Base-by-base conservation (phyloP, 768 basidiomycete genomes). In the Boletus barrowsii region DNA sequence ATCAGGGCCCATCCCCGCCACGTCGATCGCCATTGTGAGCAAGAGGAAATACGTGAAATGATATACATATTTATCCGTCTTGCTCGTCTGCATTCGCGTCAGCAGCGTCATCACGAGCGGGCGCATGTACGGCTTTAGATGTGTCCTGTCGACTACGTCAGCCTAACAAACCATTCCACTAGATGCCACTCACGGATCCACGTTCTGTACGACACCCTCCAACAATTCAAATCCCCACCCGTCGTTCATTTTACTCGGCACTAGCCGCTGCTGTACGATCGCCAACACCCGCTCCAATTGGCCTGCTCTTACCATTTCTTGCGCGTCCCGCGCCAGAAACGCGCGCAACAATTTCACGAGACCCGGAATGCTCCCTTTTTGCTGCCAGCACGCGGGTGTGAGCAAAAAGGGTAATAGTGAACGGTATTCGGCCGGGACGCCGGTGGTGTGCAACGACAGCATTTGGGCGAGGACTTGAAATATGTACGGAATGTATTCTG, bases 381-480 rank as follows among this genome's bases (percentile, higher is more conserved):
- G 91, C 67, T 88, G 86, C 96, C 97, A 99, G 7, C 88, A 79
- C 0, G 84, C 76, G 1, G 94, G 93, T 0, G 87, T 89, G 42
- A 98, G 81, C 17, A 99, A 77, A 64, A 93, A 86, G 0, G 85
- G 87, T 7, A 98, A 79, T 10, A 98, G 76, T 29, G 78, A 74
- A 26, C 86, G 84, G 73, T 98, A 99, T 51, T 87, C 82, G 1
- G 76, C 71, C 2, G 96, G 93, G 3, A 95, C 76, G 8, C 78
- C 75, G 3, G 69, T 64, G 2, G 68, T 73, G 61, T 96, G 94
- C 3, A 92, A 74, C 58, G 93, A 88, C 30, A 99, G 86, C 80
- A 99, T 93, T 65, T 98, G 97, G 0, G 94, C 88, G 42, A 98
- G 83, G 60, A 99, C 82, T 67, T 99, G 97, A 79, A 98, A 98